These are phyloP conservation scores for Malus fusca DNA, from an alignment of 306 rosid genomes.

Conservation along the genomic window DNA sequence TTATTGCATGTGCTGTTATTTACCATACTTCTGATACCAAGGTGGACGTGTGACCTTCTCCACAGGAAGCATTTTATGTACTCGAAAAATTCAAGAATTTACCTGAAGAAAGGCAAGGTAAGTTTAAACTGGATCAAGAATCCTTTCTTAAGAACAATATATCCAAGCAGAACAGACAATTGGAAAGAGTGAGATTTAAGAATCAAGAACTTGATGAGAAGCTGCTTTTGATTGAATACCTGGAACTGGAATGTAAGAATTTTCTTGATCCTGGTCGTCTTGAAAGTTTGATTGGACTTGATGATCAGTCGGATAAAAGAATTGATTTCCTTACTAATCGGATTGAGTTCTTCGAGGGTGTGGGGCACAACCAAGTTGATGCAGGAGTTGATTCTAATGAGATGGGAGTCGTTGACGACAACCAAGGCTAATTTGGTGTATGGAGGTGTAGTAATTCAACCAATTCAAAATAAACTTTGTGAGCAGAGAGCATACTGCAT, in stretches of 20 bases:
- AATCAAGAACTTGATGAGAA: neutral
- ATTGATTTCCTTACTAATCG: neutral
- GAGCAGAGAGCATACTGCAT: neutral
- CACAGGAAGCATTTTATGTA: neutral
- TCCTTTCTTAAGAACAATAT: neutral
- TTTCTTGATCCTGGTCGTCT: neutral
- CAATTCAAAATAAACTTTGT: neutral
- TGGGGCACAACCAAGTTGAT: no score
- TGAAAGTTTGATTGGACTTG: neutral
- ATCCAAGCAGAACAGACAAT: neutral
- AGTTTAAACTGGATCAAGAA: constrained; percentile 7
- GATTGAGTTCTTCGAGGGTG: neutral
- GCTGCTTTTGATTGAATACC: neutral
- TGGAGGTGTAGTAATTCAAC: neutral
- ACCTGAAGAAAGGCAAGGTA: neutral
- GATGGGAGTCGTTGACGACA: neutral
- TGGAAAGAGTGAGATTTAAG: neutral
- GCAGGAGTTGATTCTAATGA: no score
- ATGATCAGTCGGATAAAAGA: neutral
- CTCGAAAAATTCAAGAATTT: neutral
- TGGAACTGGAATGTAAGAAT: constrained; percentile 2
- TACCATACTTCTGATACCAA: neutral
- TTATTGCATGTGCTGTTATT: constrained; percentile 3
- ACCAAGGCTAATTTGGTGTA: neutral
- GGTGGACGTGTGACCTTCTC: constrained; percentile 6